A percentile compares a stretch with the other conserved stretches of the same genome.
These are phyloP conservation scores for Sporothrix protearum DNA, from an alignment of 2,329 filamentous ascomycete species.

Conservation along the genomic window DNA sequence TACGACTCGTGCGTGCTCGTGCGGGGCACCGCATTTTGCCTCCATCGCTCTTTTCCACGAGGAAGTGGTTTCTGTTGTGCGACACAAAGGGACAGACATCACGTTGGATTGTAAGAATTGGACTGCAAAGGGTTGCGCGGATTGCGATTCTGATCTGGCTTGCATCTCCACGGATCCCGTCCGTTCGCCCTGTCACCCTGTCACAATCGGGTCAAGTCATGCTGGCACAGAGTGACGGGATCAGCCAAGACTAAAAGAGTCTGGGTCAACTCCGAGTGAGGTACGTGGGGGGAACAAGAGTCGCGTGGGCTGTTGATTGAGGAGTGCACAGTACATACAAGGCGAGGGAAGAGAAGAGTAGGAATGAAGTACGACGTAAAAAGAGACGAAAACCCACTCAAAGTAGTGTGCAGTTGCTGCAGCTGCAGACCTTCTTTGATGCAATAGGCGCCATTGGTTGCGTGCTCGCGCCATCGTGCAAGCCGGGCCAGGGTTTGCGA, in stretches of 20 bases:
- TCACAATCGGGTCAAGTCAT: neutral
- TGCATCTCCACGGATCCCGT: neutral
- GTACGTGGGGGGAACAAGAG: neutral
- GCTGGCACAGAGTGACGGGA: neutral
- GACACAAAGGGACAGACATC: neutral
- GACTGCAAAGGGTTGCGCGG: neutral
- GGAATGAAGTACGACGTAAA: neutral
- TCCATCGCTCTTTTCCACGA: neutral
- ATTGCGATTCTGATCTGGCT: neutral
- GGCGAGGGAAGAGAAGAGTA: neutral
- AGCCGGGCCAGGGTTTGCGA: conserved; percentile 17
- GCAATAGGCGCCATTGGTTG: conserved; percentile 24
- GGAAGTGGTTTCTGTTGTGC: neutral
- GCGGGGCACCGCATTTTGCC: neutral
- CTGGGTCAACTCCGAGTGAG: neutral
- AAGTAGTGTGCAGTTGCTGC: neutral
- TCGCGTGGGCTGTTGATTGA: neutral
- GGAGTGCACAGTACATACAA: neutral
- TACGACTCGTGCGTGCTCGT: neutral
- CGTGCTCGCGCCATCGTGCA: conserved; percentile 24
- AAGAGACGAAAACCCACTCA: neutral
- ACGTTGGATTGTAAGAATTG: neutral
- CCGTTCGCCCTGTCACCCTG: neutral
- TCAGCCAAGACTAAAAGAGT: neutral
- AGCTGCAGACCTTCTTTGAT: conserved; percentile 16